Conservation (phyloP, 352 stramenopile species). For the Thalassiosira sp. region DNA sequence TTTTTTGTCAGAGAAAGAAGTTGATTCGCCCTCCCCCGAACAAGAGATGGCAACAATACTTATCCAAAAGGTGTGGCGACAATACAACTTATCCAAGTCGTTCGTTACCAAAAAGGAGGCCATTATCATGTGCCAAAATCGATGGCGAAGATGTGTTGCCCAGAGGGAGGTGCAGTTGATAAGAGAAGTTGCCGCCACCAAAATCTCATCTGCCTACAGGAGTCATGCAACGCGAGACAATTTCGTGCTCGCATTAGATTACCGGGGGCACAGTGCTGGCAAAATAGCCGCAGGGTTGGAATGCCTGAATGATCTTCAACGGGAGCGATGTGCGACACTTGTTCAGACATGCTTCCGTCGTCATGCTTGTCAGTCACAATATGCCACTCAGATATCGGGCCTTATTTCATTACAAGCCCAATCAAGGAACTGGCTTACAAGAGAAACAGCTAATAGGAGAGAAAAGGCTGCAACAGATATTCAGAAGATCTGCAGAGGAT, state of each 20-base stretch:
- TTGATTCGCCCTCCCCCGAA: neutral
- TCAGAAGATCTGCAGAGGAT: constrained; percentile 27
- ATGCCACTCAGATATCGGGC: constrained; percentile 1
- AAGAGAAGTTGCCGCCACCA: constrained; percentile 7
- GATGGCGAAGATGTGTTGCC: constrained; percentile 7
- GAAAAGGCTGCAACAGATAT: constrained; percentile 15
- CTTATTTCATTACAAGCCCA: constrained; percentile 8
- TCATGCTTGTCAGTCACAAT: neutral
- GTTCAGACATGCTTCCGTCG: constrained; percentile 18
- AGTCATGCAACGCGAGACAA: neutral
- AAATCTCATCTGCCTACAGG: constrained; percentile 18
- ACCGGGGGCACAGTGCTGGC: neutral
- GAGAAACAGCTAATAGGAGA: neutral
- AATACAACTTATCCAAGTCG: neutral
- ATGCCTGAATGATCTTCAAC: constrained; percentile 1
- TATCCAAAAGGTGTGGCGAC: constrained; percentile 31
- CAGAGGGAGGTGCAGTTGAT: neutral
- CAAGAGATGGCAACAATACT: constrained; percentile 16
- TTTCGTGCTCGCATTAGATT: constrained; percentile 1
- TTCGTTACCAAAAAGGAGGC: constrained; percentile 20
- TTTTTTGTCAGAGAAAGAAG: neutral
- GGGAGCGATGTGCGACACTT: constrained; percentile 2
- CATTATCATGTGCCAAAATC: constrained; percentile 11
- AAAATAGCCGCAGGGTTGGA: neutral
- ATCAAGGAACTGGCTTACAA: constrained; percentile 6